Evolutionary conservation across 2,329 filamentous ascomycete species (phyloP).

Genomic region (Pseudocercospora cruenta): DNA sequence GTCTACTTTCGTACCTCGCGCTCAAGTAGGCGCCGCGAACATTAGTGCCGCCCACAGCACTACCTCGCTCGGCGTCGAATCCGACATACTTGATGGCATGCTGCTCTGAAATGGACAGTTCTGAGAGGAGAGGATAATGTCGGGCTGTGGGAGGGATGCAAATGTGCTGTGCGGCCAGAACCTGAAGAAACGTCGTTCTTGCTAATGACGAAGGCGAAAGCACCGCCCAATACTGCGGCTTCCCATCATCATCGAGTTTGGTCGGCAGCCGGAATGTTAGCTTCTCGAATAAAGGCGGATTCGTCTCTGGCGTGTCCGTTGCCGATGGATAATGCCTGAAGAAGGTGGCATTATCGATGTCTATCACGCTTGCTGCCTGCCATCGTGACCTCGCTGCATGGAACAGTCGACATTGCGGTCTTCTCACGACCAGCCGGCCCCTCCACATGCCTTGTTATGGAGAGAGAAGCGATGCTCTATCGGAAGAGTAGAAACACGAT

Average conservation of each 20-base stretch:
- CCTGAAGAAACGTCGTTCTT: constrained; percentile 80
- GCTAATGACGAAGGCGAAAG: constrained; percentile 77
- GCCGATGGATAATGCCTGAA: constrained; percentile 72
- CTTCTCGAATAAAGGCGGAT: constrained; percentile 59
- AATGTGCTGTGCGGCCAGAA: constrained; percentile 75
- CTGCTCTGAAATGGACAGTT: constrained; percentile 60
- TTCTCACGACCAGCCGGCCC: constrained; percentile 15
- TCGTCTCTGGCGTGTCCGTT: constrained; percentile 43
- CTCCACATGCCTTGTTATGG: constrained; percentile 19
- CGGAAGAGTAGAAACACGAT: neutral
- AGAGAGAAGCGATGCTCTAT: neutral
- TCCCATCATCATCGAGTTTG: constrained; percentile 6
- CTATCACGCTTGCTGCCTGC: constrained; percentile 49
- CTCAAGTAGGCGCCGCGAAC: constrained; percentile 80
- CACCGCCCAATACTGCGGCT: constrained; percentile 74
- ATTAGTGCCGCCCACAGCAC: constrained; percentile 55
- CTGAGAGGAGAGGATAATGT: constrained; percentile 75
- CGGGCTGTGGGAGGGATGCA: constrained; percentile 75
- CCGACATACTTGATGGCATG: constrained; percentile 86
- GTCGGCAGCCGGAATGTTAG: constrained; percentile 69
- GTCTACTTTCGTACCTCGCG: constrained; percentile 84
- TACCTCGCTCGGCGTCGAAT: constrained; percentile 74
- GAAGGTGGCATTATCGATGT: constrained; percentile 79
- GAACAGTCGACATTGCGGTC: constrained; percentile 24
- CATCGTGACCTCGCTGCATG: constrained; percentile 13